Evolutionary conservation across 1,139 yeast genomes (phyloP).

Genomic region (Hansenula sp.): DNA sequence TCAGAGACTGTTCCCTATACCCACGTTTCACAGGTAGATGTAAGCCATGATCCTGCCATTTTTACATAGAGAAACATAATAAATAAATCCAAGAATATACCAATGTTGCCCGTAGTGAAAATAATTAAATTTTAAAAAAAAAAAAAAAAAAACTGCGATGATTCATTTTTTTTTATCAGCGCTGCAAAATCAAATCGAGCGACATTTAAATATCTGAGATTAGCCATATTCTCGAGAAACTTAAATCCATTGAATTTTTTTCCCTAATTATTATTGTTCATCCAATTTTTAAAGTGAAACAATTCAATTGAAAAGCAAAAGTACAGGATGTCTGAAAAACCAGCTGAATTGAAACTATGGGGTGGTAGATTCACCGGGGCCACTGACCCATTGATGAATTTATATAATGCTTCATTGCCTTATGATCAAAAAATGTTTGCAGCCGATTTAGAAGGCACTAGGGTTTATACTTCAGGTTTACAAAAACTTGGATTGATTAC

Average conservation of each 20-base stretch:
- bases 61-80: background rate
- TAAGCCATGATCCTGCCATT: slow-evolving; percentile 60
- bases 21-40: slow-evolving; percentile 99
- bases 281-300: too few species aligned
- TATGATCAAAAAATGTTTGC: slow-evolving; percentile 93
- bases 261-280: too few species aligned
- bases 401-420: slow-evolving; percentile 94
- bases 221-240: background rate
- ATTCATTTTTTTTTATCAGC: slow-evolving; percentile 1
- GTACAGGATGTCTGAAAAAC: slow-evolving; percentile 33
- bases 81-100: background rate
- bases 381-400: slow-evolving; percentile 95
- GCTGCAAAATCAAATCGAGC: background rate
- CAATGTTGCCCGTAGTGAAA: background rate
- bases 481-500: slow-evolving; percentile 73
- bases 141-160: background rate
- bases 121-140: background rate
- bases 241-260: background rate
- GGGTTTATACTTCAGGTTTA: slow-evolving; percentile 86
- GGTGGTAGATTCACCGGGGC: slow-evolving; percentile 99
- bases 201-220: background rate
- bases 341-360: slow-evolving; percentile 73
- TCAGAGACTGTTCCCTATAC: slow-evolving; percentile 94
- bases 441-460: slow-evolving; percentile 92
- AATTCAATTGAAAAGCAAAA: background rate